A percentile compares a stretch with the other conserved stretches of the same genome.
These are phyloP conservation scores for Jatropha curcas DNA, from an alignment of 345 rosid species.

Conservation along the genomic window DNA sequence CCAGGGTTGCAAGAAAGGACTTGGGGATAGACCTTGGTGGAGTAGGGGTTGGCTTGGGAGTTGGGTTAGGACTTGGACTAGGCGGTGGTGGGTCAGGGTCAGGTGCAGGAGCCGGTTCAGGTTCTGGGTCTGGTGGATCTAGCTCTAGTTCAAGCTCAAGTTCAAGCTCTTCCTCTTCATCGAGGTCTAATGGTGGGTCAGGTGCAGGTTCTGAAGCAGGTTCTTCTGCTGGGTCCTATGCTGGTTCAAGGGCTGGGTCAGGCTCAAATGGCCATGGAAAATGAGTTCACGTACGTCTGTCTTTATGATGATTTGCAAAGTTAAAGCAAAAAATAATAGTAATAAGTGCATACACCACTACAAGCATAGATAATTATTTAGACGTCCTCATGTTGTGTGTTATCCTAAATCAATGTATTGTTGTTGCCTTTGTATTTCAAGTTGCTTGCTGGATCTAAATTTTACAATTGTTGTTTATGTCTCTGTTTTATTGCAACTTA, in stretches of 20 bases:
- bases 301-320: neutral
- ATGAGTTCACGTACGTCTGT: neutral
- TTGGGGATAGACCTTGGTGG: conserved; percentile 81
- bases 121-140: conserved; percentile 55
- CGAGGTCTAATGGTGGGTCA: conserved; percentile 45
- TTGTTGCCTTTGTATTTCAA: neutral
- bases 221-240: conserved; percentile 65
- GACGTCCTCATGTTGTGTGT: neutral
- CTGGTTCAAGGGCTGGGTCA: conserved; percentile 71
- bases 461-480: no score
- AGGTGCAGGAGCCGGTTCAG: conserved; percentile 60
- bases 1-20: conserved; percentile 72
- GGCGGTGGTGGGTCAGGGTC: conserved; percentile 53
- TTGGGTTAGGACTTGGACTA: conserved; percentile 62
- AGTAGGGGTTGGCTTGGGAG: conserved; percentile 65
- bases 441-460: no score
- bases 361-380: neutral
- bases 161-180: conserved; percentile 38
- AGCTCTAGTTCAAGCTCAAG: conserved; percentile 47
- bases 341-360: neutral
- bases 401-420: neutral
- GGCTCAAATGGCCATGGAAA: conserved; percentile 38
- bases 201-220: conserved; percentile 72
- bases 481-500: no score
- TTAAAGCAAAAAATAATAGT: no score